Evolutionary conservation across 306 rosid genomes (phyloP).

Genomic region (Malus domestica): DNA sequence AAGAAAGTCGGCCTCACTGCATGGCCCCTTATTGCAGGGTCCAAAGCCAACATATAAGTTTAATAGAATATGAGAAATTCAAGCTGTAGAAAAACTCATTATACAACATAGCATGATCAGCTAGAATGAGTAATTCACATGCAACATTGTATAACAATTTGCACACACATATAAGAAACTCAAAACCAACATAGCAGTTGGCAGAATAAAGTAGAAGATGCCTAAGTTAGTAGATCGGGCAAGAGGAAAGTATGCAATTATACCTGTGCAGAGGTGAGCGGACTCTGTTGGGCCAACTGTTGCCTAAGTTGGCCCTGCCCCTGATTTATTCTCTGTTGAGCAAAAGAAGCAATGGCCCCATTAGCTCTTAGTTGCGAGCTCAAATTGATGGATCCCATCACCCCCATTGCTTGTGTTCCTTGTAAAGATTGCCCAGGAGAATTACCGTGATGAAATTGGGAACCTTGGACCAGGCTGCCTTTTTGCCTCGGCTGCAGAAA

Average conservation of each 20-base stretch:
- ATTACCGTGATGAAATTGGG: constrained; percentile 68
- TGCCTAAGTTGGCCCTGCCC: constrained; percentile 78
- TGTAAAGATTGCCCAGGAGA: constrained; percentile 75
- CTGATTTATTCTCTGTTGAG: constrained; percentile 65
- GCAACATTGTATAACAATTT: not conserved
- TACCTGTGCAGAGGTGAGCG: constrained; percentile 69
- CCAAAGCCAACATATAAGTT: not conserved
- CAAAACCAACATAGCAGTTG: not conserved
- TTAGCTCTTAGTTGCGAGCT: constrained; percentile 58
- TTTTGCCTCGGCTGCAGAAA: constrained; percentile 84
- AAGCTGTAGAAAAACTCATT: not conserved
- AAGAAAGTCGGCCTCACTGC: not conserved
- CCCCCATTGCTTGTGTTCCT: constrained; percentile 83
- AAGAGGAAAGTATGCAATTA: constrained; percentile 14
- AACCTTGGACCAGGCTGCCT: constrained; percentile 61
- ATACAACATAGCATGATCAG: not conserved
- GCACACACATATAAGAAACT: not conserved
- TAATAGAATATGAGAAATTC: not conserved
- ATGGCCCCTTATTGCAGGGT: not conserved
- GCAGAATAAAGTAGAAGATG: not conserved
- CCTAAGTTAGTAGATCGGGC: constrained; percentile 5
- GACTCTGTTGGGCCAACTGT: constrained; percentile 65
- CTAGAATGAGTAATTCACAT: not conserved
- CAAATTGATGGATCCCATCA: constrained; percentile 64
- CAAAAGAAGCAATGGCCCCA: constrained; percentile 50